Conservation (phyloP, 768 basidiomycete species). For the Termitomyces sp. region DNA sequence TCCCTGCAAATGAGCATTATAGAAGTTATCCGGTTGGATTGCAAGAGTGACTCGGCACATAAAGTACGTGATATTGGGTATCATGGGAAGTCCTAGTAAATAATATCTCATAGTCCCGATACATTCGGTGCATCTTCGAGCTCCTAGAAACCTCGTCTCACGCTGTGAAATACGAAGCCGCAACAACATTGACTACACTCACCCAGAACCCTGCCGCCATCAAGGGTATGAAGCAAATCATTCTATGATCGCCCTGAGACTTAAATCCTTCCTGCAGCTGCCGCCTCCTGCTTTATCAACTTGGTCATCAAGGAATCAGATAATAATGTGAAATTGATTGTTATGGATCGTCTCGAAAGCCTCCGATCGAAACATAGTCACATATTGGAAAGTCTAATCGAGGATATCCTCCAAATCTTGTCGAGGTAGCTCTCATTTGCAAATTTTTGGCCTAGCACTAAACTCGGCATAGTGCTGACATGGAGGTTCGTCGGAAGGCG, state of each 20-base stretch:
- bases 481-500: conserved; percentile 94
- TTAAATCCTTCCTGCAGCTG: conserved; percentile 45
- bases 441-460: background rate
- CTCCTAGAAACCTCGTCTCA: conserved; percentile 85
- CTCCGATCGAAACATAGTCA: conserved; percentile 83
- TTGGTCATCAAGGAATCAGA: conserved; percentile 94
- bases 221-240: conserved; percentile 55
- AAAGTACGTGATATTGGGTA: conserved; percentile 45
- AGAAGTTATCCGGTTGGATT: conserved; percentile 88
- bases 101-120: conserved; percentile 57
- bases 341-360: conserved; percentile 83
- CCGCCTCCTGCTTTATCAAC: conserved; percentile 82
- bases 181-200: conserved; percentile 87
- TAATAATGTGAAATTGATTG: conserved; percentile 98
- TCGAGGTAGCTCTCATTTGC: conserved; percentile 46
- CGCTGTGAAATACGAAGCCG: conserved; percentile 97
- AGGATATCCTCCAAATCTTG: conserved; percentile 92
- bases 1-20: conserved; percentile 93
- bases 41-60: conserved; percentile 77
- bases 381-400: conserved; percentile 85
- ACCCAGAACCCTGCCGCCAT: conserved; percentile 95
- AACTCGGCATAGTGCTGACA: conserved; percentile 62
- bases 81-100: conserved; percentile 7
- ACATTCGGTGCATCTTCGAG: conserved; percentile 92
- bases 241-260: background rate